Evolutionary conservation across 257 asterid species (phyloP).

Genomic region (Parsonsia alboflavescens): DNA sequence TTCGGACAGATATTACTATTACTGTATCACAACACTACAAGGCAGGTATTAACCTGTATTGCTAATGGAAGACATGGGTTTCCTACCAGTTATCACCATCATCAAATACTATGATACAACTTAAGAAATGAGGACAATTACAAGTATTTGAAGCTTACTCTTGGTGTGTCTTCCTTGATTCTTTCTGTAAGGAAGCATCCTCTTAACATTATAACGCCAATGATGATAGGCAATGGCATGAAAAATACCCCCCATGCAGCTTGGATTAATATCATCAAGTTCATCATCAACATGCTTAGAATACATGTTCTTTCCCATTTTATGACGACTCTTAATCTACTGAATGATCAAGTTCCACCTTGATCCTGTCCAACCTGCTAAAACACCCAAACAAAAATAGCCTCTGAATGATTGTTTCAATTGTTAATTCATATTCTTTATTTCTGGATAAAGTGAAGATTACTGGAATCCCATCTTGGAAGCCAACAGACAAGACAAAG

Average conservation of each 20-base stretch:
- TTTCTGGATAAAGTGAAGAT: background rate
- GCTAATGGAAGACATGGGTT: background rate
- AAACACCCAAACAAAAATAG: slow-evolving; percentile 2
- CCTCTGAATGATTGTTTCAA: background rate
- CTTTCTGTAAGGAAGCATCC: slow-evolving; percentile 31
- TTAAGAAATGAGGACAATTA: background rate
- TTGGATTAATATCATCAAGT: slow-evolving; percentile 31
- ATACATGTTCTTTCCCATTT: slow-evolving; percentile 51
- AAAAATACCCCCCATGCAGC: slow-evolving; percentile 63
- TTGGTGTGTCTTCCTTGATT: slow-evolving; percentile 19
- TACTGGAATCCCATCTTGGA: background rate
- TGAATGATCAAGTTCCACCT: slow-evolving; percentile 2
- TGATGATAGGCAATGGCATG: slow-evolving; percentile 51
- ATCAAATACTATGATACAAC: background rate
- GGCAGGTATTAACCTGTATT: background rate
- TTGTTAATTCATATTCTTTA: background rate
- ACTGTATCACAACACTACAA: background rate
- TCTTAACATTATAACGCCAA: slow-evolving; percentile 45
- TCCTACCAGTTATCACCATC: background rate
- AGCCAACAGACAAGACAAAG: background rate
- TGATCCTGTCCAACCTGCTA: slow-evolving; percentile 6
- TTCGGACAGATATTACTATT: background rate
- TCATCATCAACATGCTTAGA: slow-evolving; percentile 27
- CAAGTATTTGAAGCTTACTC: slow-evolving; percentile 20
- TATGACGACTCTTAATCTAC: background rate